A percentile compares a stretch with the other conserved stretches of the same genome.
Conservation (phyloP, 2,329 filamentous ascomycete genomes). For the Furcasterigmium furcatum region DNA sequence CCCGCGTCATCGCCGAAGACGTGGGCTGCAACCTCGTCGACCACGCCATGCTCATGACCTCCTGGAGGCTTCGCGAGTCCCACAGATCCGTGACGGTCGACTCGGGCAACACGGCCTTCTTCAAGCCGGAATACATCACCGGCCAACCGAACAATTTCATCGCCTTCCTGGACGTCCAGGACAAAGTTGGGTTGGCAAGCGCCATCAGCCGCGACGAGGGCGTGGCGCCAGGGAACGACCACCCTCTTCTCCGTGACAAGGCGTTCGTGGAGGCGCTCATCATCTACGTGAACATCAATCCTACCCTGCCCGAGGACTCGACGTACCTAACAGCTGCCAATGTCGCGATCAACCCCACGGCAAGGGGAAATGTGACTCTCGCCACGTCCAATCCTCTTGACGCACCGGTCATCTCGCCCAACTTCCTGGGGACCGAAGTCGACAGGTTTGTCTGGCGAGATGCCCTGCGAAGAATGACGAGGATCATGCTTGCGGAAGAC, state of each 20-base stretch:
- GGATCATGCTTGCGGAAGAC: conserved; percentile 12
- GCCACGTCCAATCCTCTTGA: conserved; percentile 13
- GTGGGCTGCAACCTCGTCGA: conserved; percentile 1
- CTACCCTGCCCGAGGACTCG: conserved; percentile 10
- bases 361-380: conserved; percentile 21
- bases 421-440: conserved; percentile 22
- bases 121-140: conserved; percentile 27
- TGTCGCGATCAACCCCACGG: conserved; percentile 18
- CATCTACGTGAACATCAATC: conserved; percentile 13
- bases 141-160: conserved; percentile 33
- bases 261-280: conserved; percentile 15
- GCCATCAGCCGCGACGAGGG: conserved; percentile 31
- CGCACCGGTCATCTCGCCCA: conserved; percentile 21
- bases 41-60: conserved; percentile 19
- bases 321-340: conserved; percentile 15
- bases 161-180: conserved; percentile 18
- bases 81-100: conserved; percentile 25
- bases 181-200: conserved; percentile 19
- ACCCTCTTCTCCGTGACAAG: conserved; percentile 26
- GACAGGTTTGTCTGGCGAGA: conserved; percentile 24
- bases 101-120: conserved; percentile 28
- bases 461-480: conserved; percentile 17
- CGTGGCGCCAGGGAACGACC: conserved; percentile 20
- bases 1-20: background rate
- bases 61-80: conserved; percentile 29